Conservation (phyloP, 768 basidiomycete genomes). For the Lentinula raphanica region DNA sequence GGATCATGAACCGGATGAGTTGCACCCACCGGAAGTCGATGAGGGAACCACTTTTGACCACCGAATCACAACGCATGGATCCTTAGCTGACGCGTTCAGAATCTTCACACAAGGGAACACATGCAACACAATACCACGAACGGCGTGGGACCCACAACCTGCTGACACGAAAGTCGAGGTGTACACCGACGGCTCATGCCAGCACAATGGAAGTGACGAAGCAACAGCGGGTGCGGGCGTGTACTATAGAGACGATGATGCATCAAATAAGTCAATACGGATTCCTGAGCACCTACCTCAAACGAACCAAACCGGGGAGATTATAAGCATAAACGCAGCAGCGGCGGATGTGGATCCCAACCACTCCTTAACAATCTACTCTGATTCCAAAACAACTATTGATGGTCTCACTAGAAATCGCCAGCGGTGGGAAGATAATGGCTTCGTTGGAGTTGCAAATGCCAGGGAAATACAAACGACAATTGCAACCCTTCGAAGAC, state of each 20-base stretch:
- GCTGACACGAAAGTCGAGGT: no score
- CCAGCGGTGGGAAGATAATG: background rate
- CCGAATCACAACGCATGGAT: no score
- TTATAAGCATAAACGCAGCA: background rate
- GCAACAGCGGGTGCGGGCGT: background rate
- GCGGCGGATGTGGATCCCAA: background rate
- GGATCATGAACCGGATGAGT: no score
- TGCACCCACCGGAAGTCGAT: no score
- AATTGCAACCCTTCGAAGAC: conserved; percentile 4
- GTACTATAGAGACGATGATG: background rate
- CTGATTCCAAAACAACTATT: background rate
- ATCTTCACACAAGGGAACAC: no score
- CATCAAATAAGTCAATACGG: background rate
- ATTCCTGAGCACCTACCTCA: background rate
- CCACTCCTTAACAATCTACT: background rate
- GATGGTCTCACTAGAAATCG: background rate
- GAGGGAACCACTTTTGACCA: no score
- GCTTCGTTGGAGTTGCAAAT: background rate
- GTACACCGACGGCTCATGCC: background rate
- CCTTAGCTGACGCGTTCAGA: no score
- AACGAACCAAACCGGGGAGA: background rate
- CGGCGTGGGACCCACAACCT: no score
- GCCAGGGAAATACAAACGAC: background rate
- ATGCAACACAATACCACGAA: no score
- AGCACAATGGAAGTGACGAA: background rate